Evolutionary conservation across 2,329 filamentous ascomycete species (phyloP).

Genomic region (Lecanoromycetidae sp.): DNA sequence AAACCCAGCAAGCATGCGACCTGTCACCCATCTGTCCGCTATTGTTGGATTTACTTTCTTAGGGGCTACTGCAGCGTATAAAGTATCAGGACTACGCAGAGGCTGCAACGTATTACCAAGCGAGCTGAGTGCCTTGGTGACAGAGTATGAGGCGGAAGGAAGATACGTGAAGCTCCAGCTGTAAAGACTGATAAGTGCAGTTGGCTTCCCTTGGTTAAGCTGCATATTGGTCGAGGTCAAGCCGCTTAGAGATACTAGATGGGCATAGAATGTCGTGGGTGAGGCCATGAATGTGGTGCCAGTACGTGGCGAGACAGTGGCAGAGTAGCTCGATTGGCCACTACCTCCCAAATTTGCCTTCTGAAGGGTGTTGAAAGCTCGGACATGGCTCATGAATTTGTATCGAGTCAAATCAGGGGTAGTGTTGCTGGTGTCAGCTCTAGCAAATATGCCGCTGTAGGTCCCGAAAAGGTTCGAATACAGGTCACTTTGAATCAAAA

Average conservation of each 20-base stretch:
- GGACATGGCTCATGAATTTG: constrained; percentile 1
- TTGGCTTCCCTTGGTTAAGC: neutral
- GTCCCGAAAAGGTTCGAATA: neutral
- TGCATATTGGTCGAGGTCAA: neutral
- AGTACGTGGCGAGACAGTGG: neutral
- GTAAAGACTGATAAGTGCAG: neutral
- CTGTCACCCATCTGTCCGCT: neutral
- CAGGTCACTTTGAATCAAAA: neutral
- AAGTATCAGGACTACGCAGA: neutral
- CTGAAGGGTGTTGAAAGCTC: neutral
- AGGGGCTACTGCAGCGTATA: neutral
- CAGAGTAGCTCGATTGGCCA: neutral
- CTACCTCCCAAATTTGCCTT: neutral
- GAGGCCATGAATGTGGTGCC: neutral
- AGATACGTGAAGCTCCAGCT: constrained; percentile 2
- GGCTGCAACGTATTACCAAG: neutral
- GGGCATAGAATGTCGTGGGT: neutral
- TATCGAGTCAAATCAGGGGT: neutral
- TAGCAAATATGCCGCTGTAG: neutral
- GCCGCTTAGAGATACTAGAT: neutral
- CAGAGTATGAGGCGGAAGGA: neutral
- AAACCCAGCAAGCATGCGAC: neutral
- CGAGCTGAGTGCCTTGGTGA: neutral
- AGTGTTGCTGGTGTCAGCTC: neutral
- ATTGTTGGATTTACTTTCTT: no score